Conservation (phyloP, 177 flowering plant genomes). For the Vitis hybrid region DNA sequence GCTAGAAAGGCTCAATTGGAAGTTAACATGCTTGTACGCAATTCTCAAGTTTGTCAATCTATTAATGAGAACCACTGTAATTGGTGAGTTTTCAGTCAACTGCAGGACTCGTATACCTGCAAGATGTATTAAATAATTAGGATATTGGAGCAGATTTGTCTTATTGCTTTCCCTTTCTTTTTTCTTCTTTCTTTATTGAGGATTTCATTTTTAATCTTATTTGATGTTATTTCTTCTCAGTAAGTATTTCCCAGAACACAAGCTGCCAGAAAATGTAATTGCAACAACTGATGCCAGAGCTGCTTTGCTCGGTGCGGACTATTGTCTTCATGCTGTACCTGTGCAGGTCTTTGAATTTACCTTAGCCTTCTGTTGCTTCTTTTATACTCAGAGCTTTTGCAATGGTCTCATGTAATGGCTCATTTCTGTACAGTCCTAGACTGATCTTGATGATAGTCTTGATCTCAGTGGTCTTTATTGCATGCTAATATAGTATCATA, state of each 20-base stretch:
- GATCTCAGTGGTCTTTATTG: not conserved
- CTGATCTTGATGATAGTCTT: not conserved
- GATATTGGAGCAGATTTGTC: not conserved
- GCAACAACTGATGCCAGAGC: constrained; percentile 84
- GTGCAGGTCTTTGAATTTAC: constrained; percentile 62
- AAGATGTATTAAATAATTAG: too few relatives aligned
- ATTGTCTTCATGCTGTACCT: constrained; percentile 94
- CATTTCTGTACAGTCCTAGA: too few relatives aligned
- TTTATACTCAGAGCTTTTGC: not conserved
- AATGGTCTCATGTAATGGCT: not conserved
- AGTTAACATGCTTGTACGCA: constrained; percentile 84
- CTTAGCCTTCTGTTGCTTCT: not conserved
- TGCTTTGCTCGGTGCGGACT: constrained; percentile 81
- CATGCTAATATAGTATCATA: not conserved
- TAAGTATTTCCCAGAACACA: constrained; percentile 83
- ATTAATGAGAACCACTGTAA: constrained; percentile 72
- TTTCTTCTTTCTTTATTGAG: not conserved
- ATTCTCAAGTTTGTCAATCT: constrained; percentile 67
- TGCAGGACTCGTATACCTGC: too few relatives aligned
- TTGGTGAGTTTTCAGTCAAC: constrained; percentile 35
- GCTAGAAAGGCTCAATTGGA: constrained; percentile 62
- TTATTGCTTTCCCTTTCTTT: not conserved
- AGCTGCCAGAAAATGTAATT: constrained; percentile 73
- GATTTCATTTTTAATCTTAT: not conserved
- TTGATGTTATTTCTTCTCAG: constrained; percentile 31